Conservation (phyloP, 108 stramenopile genomes). For the Nannochloropsis oceanica region DNA sequence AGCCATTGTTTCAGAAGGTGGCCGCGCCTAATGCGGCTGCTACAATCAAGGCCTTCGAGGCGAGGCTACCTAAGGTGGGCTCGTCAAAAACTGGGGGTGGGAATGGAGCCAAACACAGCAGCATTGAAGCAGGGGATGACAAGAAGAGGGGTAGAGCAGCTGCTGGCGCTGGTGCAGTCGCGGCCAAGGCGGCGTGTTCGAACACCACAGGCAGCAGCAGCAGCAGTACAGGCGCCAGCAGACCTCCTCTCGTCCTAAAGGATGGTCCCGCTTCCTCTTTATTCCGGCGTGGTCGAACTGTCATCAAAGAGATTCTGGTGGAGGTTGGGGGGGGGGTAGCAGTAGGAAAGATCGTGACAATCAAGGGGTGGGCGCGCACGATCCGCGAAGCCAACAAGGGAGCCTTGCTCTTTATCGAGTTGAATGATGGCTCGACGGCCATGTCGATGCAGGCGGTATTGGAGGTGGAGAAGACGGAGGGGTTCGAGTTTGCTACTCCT, state of each 20-base stretch:
- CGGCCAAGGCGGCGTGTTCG: slow-evolving; percentile 13
- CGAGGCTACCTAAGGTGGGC: not conserved
- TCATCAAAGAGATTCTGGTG: slow-evolving; percentile 22
- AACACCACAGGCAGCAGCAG: not conserved
- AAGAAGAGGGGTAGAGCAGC: slow-evolving; percentile 1
- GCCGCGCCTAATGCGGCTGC: not conserved
- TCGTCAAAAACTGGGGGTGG: not conserved
- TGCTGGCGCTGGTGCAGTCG: slow-evolving; percentile 15
- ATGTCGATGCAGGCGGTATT: slow-evolving; percentile 46
- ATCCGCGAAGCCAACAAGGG: slow-evolving; percentile 46
- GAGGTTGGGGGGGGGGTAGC: not conserved
- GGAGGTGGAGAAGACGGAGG: slow-evolving; percentile 23
- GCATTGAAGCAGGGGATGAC: not conserved
- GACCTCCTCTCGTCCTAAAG: not conserved
- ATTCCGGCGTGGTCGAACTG: not conserved
- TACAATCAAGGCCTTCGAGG: not conserved
- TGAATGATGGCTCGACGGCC: slow-evolving; percentile 57
- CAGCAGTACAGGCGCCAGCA: not conserved
- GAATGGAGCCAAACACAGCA: not conserved
- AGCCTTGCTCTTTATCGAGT: slow-evolving; percentile 52
- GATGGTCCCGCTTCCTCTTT: not conserved
- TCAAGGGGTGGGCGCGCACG: slow-evolving; percentile 61
- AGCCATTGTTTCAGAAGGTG: not conserved
- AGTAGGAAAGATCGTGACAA: slow-evolving; percentile 47
- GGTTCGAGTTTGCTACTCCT: slow-evolving; percentile 38